phyloP scores from a whole-genome alignment of 2,329 filamentous ascomycete genomes.

The Diaporthe aspalathi region DNA sequence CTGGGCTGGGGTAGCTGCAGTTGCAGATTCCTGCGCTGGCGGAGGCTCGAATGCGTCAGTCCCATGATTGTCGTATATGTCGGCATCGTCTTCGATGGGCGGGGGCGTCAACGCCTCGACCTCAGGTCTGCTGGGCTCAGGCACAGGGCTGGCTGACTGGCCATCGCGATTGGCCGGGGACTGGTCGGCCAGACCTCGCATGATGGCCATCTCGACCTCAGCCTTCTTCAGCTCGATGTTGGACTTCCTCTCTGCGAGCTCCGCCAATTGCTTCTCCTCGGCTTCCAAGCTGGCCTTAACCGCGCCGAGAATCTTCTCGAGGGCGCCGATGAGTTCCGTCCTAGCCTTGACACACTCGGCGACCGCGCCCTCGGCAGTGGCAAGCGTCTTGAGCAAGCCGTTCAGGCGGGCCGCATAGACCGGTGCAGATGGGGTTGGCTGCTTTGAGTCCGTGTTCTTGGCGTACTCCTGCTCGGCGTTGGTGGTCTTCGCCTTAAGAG shows the following conservation, averaged over 20 bases:
- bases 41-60: conserved; percentile 40
- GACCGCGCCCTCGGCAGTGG: conserved; percentile 88
- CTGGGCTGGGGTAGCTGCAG: conserved; percentile 41
- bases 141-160: conserved; percentile 57
- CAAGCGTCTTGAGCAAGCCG: conserved; percentile 88
- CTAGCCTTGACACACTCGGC: conserved; percentile 90
- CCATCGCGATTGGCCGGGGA: conserved; percentile 60
- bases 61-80: conserved; percentile 41
- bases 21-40: conserved; percentile 39
- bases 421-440: conserved; percentile 79
- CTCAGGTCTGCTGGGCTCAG: conserved; percentile 79
- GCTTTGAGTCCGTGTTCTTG: conserved; percentile 80
- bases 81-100: conserved; percentile 60
- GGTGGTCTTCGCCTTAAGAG: conserved; percentile 74
- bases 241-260: conserved; percentile 73
- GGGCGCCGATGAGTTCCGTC: conserved; percentile 77
- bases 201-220: conserved; percentile 90
- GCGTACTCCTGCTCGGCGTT: conserved; percentile 85
- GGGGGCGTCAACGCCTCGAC: conserved; percentile 91
- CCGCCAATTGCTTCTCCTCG: conserved; percentile 75
- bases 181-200: conserved; percentile 78
- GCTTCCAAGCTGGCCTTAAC: conserved; percentile 76
- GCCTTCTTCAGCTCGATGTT: conserved; percentile 85
- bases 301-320: conserved; percentile 84
- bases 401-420: conserved; percentile 92